Conservation (phyloP, 768 basidiomycete genomes). For the Boletus bicolor region DNA sequence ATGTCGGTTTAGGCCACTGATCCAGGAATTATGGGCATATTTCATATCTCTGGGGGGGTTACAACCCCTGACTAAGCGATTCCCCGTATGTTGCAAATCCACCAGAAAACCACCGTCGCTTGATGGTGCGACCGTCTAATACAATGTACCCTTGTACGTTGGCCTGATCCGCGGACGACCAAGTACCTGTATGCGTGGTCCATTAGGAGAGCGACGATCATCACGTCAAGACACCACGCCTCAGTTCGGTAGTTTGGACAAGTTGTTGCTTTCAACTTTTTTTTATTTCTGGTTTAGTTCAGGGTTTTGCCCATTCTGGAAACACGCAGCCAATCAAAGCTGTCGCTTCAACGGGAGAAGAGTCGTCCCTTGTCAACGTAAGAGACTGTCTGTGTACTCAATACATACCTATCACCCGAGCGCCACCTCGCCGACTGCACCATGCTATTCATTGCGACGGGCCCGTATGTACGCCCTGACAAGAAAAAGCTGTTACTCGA, state of each 20-base stretch:
- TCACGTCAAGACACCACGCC: not conserved
- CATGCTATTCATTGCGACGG: not conserved
- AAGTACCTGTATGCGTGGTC: conserved; percentile 11
- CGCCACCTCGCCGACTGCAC: conserved; percentile 5
- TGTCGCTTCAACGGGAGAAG: too few species aligned
- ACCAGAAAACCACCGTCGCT: not conserved
- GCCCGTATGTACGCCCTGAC: not conserved
- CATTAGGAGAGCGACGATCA: conserved; percentile 26
- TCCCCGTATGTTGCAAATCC: conserved; percentile 8
- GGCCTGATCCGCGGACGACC: conserved; percentile 27
- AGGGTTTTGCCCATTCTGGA: too few species aligned
- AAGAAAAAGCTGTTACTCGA: not conserved
- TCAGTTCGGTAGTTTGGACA: too few species aligned
- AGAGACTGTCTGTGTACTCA: too few species aligned
- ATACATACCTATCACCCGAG: not conserved
- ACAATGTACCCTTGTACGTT: conserved; percentile 4
- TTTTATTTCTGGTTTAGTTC: too few species aligned
- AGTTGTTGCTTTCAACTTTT: too few species aligned
- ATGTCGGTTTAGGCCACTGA: not conserved
- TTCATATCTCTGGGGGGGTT: conserved; percentile 9
- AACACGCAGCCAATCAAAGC: too few species aligned
- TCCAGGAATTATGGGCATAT: not conserved
- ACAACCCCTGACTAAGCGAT: not conserved
- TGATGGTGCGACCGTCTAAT: not conserved
- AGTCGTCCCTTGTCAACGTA: too few species aligned